Evolutionary conservation across 2,329 filamentous ascomycete species (phyloP).

Genomic region (Ceratocystis eucalypticola): DNA sequence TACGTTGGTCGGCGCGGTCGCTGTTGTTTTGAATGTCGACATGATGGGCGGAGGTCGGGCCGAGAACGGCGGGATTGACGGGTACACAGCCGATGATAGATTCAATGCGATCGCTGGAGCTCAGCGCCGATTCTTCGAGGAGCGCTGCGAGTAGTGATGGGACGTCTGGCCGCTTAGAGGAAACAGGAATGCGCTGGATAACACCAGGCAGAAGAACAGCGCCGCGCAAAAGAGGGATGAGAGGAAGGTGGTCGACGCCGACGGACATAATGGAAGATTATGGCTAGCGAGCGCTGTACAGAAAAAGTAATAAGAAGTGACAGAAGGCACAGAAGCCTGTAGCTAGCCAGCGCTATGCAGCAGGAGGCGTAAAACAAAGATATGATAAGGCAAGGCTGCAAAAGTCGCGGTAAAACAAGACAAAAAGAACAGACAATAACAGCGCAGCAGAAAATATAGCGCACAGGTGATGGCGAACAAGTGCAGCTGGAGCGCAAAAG

Average conservation of each 20-base stretch:
- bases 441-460: neutral
- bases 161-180: constrained; percentile 68
- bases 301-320: constrained; percentile 20
- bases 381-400: neutral
- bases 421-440: neutral
- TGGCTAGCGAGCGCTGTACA: constrained; percentile 21
- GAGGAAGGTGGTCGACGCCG: constrained; percentile 38
- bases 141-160: constrained; percentile 75
- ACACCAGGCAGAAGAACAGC: constrained; percentile 76
- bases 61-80: constrained; percentile 60
- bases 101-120: constrained; percentile 49
- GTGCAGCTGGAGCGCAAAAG: neutral
- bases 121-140: constrained; percentile 60
- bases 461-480: neutral
- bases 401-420: neutral
- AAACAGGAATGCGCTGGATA: constrained; percentile 70
- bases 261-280: constrained; percentile 7
- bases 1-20: constrained; percentile 39
- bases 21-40: constrained; percentile 56
- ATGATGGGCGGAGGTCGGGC: constrained; percentile 44
- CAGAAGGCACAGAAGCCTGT: neutral
- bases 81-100: constrained; percentile 78
- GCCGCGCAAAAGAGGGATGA: constrained; percentile 71
- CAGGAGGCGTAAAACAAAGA: neutral
- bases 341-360: no score